These are phyloP conservation scores for Tuber melanosporum DNA, from an alignment of 495 filamentous ascomycete genomes.

Conservation along the genomic window DNA sequence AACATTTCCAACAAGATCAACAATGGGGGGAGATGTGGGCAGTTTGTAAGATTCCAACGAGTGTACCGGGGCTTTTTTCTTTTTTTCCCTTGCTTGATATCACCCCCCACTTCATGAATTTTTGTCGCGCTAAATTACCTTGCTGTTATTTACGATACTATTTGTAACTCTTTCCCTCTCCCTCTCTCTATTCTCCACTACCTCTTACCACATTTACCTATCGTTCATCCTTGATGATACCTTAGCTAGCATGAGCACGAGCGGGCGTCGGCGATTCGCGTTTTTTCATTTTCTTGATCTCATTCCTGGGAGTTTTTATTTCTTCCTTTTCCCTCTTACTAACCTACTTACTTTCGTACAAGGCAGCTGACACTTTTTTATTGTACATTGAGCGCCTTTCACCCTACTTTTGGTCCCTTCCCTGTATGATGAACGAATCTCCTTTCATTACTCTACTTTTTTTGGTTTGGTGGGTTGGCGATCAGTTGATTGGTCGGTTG, in stretches of 20 bases:
- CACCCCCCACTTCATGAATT: background rate
- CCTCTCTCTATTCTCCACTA: background rate
- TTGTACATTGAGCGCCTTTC: background rate
- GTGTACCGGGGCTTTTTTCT: background rate
- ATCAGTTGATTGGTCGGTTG: background rate
- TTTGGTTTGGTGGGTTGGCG: background rate
- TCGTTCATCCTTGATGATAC: background rate
- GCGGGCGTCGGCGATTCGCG: background rate
- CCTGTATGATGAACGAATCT: background rate
- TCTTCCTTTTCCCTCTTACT: background rate
- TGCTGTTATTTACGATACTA: background rate
- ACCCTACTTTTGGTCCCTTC: background rate
- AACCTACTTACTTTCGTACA: background rate
- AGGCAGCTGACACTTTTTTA: background rate
- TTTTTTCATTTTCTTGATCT: background rate
- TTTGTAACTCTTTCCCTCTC: background rate
- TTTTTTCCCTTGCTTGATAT: background rate
- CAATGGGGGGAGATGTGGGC: background rate
- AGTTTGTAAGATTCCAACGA: background rate
- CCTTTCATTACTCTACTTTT: background rate
- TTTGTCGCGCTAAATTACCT: background rate
- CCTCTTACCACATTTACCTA: background rate
- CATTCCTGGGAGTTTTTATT: background rate
- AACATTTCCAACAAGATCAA: background rate
- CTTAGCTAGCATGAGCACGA: background rate